Base-by-base conservation (phyloP, 805 yeast genomes). In the Wickerhamiella allomyrinae region DNA sequence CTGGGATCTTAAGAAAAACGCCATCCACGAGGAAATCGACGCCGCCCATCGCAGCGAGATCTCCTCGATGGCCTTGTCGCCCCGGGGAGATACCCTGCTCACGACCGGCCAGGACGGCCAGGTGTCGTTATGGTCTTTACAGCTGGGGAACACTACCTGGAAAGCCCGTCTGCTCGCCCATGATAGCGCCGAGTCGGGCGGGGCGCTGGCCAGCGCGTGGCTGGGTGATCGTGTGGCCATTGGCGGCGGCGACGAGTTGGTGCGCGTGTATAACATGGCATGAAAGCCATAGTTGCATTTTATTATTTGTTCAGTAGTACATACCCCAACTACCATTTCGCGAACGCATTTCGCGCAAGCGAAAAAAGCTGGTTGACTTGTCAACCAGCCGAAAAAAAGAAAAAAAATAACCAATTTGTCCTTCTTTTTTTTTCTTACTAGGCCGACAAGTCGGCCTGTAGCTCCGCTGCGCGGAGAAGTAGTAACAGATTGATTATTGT, bases 31-130 rank as follows among this genome's bases (percentile, higher is more conserved):
- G 22, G 56, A 53, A 31, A 34, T 48, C 23, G 35, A 44, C 11
- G 46, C 51, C 6, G 57, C 54, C 13, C 56, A 53, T 45, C 40
- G 46, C 14, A 43, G 46, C 22, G 49, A 43, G 21, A 38, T 53
- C 40, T 45, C 52, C 7, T 37, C 29, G 37, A 43, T 42, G 29
- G 44, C 34, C 23, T 17, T 25, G 20, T 35, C 25, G 14, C 29
- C 29, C 17, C 34, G 15, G 31, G 27, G 10, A 7, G 27, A 31
- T 15, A 20, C 34, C 20, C 31, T 52, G 20, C 33, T 53, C 10
- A 41, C 53, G 14, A 49, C 57, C 10, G 46, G 54, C 41, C 40
- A 48, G 11, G 57, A 54, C 34, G 59, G 59, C 40, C 45, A 49
- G n/a, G 54, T 49, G 3, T 46, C 49, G 13, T 20, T 53, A n/a